phyloP scores from a whole-genome alignment of 495 filamentous ascomycete species.

The Aspergillus panamensis region DNA sequence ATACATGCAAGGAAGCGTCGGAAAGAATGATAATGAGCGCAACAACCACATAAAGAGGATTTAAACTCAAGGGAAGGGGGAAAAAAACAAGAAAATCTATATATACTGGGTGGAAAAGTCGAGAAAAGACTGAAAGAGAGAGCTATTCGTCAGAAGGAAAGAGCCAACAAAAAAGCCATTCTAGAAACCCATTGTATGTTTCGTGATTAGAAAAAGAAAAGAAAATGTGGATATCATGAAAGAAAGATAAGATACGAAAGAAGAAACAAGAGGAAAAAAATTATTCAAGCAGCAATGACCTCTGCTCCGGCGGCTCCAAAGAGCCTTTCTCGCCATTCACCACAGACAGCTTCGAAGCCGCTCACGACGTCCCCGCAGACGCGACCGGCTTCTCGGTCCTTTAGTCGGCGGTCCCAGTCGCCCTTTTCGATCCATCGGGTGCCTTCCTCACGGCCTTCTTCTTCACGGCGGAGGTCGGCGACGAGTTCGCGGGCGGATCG shows the following conservation, averaged over 20 bases:
- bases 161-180: background rate
- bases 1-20: background rate
- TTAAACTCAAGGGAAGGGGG: background rate
- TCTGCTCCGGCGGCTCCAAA: conserved; percentile 39
- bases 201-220: background rate
- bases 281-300: conserved; percentile 34
- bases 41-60: background rate
- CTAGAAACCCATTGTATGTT: background rate
- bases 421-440: conserved; percentile 74
- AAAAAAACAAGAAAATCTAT: conserved; percentile 10
- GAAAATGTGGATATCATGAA: background rate
- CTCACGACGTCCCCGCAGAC: conserved; percentile 83
- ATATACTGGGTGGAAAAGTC: conserved; percentile 3
- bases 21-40: too few species aligned
- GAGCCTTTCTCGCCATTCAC: conserved; percentile 56
- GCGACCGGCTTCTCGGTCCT: conserved; percentile 69
- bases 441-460: conserved; percentile 76
- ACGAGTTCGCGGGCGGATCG: conserved; percentile 75
- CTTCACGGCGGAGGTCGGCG: conserved; percentile 75
- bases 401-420: conserved; percentile 73
- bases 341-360: conserved; percentile 86
- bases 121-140: too few species aligned
- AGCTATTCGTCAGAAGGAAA: background rate
- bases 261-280: too few species aligned
- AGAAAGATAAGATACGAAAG: too few species aligned